These are phyloP conservation scores for Sugiyamaella novakii DNA, from an alignment of 1,139 yeast species.

Conservation along the genomic window DNA sequence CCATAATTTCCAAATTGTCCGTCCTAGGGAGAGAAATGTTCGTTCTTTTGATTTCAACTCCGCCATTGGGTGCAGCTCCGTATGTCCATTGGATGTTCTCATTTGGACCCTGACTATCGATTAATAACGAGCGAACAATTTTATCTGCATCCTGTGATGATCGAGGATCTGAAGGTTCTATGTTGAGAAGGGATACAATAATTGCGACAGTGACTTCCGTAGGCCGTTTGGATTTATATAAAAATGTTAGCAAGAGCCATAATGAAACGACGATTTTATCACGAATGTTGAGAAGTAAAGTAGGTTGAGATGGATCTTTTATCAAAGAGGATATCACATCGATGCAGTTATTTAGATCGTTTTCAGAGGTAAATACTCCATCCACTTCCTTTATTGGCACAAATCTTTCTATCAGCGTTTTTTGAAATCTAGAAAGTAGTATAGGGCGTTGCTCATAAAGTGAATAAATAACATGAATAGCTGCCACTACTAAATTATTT, in stretches of 20 bases:
- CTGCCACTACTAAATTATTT: slow-evolving; percentile 51
- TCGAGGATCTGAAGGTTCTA: not conserved
- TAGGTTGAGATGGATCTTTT: slow-evolving; percentile 48
- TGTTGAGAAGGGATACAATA: slow-evolving; percentile 21
- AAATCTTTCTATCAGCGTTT: slow-evolving; percentile 1
- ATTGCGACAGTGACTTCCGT: slow-evolving; percentile 40
- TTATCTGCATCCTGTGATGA: slow-evolving; percentile 23
- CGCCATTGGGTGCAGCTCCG: slow-evolving; percentile 54
- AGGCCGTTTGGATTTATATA: slow-evolving; percentile 44
- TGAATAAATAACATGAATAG: slow-evolving; percentile 56
- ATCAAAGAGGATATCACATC: slow-evolving; percentile 66
- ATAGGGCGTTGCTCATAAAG: slow-evolving; percentile 56
- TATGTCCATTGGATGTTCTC: slow-evolving; percentile 51
- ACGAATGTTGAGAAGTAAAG: slow-evolving; percentile 17
- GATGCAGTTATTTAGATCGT: slow-evolving; percentile 60
- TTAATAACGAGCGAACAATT: slow-evolving; percentile 53
- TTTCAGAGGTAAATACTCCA: slow-evolving; percentile 40
- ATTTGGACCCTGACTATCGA: slow-evolving; percentile 41
- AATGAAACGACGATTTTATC: slow-evolving; percentile 34
- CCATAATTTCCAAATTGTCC: slow-evolving; percentile 20
- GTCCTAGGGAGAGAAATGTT: slow-evolving; percentile 11
- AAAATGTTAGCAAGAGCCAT: slow-evolving; percentile 65
- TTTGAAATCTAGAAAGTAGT: slow-evolving; percentile 58
- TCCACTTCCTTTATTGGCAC: slow-evolving; percentile 4
- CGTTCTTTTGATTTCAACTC: slow-evolving; percentile 51